Evolutionary conservation across 2,329 filamentous ascomycete genomes (phyloP), one percentile per base, ranked within the genome.

Genomic region (Metarhizium guizhouense): DNA sequence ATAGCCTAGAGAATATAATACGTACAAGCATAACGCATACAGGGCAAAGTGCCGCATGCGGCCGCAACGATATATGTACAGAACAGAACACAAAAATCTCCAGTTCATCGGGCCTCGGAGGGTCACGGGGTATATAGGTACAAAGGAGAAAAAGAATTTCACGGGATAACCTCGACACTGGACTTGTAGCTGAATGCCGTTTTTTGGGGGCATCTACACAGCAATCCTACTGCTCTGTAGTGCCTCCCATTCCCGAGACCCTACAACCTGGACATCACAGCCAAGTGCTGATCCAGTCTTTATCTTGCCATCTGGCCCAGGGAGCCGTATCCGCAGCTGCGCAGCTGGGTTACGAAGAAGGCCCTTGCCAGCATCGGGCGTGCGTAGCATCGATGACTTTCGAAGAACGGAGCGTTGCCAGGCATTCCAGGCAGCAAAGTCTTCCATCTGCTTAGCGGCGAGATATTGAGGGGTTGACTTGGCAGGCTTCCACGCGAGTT

Each of bases 401-500:
- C 75, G 73, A 11, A 80, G 64, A 38, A 85, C 77, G 6, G 75
- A 74, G 29, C 75, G 72, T 62, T 79, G 75, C 83, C 83, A 86
- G 57, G 72, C 70, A 62, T 74, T 76, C 83, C 83, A 86, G 1
- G 76, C 73, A 29, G 79, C 83, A 63, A 81, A 86, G 59, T 87
- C 80, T 68, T 89, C 86, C 56, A 75, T 77, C 67, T 85, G 80
- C 66, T 76, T 79, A 18, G 84, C 84, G 10, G 84, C 83, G 58
- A 85, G 82, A 70, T 84, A 89, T 65, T 83, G 79, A 4, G 85
- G 81, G 49, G 83, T 87, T 43, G 75, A 76, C 64, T 74, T 81
- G 25, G 81, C 81, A 25, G 85, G 85, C 59, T 82, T 78, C 86
- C 87, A 90, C 10, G 79, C 79, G 45, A 85, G 74, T 66, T 77